Base-by-base conservation (phyloP, 148 eudicot genomes). In the Rhododendron ovatum region DNA sequence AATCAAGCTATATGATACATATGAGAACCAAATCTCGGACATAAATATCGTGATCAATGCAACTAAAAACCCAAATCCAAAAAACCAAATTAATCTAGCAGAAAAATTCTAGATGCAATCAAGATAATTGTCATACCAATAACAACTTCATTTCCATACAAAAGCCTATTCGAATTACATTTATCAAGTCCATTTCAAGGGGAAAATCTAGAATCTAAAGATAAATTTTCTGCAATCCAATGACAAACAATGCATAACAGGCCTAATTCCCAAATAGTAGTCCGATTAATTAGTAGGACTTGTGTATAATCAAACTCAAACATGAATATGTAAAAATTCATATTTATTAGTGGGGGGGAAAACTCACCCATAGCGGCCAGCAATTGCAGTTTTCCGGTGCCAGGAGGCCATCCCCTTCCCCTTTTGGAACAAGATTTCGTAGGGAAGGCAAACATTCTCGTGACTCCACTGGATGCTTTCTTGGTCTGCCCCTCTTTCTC, bases 291-390 rank as follows among this genome's bases (percentile, higher is more conserved):
- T 61, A 61, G 26, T 61, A 61, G 26, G 8, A 61, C n/a, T 20
- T 22, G 67, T 61, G n/a, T 6, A 51, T 3, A 8, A 18, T 37
- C 8, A 57, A 0, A 55, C 17, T 37, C 12, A 82, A 10, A 37
- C 57, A 59, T 8, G 63, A 57, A 37, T 28, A 59, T 53, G 45
- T 9, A 3, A 15, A 14, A 37, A 35, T n/a, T 10, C 22, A 43
- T 22, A 3, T 5, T 63, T n/a, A 24, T n/a, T 63, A n/a, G 71
- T 12, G 41, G 5, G 20, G 20, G 0, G 7, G 0, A 84, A 11
- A 50, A 73, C 79, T 84, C 63, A 84, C 85, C 80, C 57, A 83
- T 28, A n/a, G 77, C 11, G 24, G 78, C 57, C 35, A 69, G 43
- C 22, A 26, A 15, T 83, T 69, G 43, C 39, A 45, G 43, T 5